Percentiles rank a stretch among this genome's conserved stretches.
Conservation (phyloP, 495 filamentous ascomycete genomes). For the Trichocladium antarcticum region DNA sequence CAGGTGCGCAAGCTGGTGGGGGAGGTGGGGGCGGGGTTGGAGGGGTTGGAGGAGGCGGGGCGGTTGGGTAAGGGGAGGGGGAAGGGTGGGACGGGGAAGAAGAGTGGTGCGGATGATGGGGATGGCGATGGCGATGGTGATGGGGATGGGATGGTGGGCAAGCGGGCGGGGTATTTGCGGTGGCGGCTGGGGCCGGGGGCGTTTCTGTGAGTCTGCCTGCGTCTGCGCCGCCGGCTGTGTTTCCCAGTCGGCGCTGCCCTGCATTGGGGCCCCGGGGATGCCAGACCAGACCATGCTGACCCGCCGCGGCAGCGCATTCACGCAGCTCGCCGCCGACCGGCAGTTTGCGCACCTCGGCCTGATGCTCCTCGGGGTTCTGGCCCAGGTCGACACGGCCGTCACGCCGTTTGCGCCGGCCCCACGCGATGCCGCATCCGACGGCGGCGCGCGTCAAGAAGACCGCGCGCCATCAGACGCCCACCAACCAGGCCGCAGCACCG, state of each 20-base stretch:
- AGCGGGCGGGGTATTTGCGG: conserved; percentile 13
- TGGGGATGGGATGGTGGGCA: conserved; percentile 13
- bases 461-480: too few relatives aligned
- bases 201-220: conserved; percentile 22
- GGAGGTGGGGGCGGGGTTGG: conserved; percentile 24
- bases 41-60: conserved; percentile 1
- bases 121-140: conserved; percentile 4
- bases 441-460: neutral
- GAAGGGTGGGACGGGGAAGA: conserved; percentile 11
- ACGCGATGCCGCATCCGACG: conserved; percentile 1
- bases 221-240: neutral
- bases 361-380: conserved; percentile 54
- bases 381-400: conserved; percentile 44
- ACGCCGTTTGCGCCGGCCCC: conserved; percentile 13
- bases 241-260: too few relatives aligned
- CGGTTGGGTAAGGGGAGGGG: conserved; percentile 4
- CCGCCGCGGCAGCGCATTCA: conserved; percentile 44
- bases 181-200: conserved; percentile 18
- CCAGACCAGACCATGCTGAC: neutral
- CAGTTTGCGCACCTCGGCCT: conserved; percentile 75
- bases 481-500: neutral
- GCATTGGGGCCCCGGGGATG: too few relatives aligned
- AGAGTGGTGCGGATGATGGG: neutral
- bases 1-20: conserved; percentile 42
- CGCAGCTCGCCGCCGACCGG: conserved; percentile 55